These are phyloP conservation scores for Epichloe coenophiala DNA, from an alignment of 2,329 filamentous ascomycete genomes.

Conservation along the genomic window DNA sequence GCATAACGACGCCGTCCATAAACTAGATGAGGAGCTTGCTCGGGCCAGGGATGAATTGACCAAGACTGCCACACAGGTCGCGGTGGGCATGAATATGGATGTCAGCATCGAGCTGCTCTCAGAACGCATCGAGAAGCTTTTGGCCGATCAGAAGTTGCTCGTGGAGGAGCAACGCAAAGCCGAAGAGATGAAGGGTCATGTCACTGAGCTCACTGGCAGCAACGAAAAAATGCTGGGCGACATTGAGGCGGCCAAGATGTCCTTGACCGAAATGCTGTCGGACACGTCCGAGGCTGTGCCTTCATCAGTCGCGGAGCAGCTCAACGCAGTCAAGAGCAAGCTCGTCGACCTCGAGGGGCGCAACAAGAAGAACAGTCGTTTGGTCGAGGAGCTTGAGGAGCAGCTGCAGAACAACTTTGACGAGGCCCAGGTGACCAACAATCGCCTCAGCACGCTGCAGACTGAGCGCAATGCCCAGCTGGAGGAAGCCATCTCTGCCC, in stretches of 20 bases:
- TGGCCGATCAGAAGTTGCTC: constrained; percentile 47
- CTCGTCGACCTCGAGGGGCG: constrained; percentile 46
- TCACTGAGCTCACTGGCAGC: constrained; percentile 41
- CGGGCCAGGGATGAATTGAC: constrained; percentile 54
- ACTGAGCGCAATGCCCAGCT: constrained; percentile 61
- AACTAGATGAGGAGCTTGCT: constrained; percentile 47
- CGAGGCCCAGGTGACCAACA: constrained; percentile 72
- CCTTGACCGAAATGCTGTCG: constrained; percentile 39
- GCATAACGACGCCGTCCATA: constrained; percentile 41
- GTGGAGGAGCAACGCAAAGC: constrained; percentile 44
- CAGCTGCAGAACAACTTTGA: constrained; percentile 93
- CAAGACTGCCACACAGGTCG: constrained; percentile 50
- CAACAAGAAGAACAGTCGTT: constrained; percentile 81
- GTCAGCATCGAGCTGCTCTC: constrained; percentile 56
- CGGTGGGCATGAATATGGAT: constrained; percentile 45
- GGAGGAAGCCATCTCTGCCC: constrained; percentile 61
- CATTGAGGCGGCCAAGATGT: constrained; percentile 45
- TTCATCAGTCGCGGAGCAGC: constrained; percentile 38
- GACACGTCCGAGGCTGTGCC: constrained; percentile 30
- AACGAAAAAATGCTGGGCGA: constrained; percentile 48
- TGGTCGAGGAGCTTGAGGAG: constrained; percentile 93
- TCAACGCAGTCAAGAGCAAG: constrained; percentile 51
- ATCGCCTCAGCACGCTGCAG: constrained; percentile 72
- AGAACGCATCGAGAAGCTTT: constrained; percentile 44
- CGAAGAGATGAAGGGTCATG: constrained; percentile 40